Evolutionary conservation across 345 rosid genomes (phyloP).

Genomic region (Balakata baccata): DNA sequence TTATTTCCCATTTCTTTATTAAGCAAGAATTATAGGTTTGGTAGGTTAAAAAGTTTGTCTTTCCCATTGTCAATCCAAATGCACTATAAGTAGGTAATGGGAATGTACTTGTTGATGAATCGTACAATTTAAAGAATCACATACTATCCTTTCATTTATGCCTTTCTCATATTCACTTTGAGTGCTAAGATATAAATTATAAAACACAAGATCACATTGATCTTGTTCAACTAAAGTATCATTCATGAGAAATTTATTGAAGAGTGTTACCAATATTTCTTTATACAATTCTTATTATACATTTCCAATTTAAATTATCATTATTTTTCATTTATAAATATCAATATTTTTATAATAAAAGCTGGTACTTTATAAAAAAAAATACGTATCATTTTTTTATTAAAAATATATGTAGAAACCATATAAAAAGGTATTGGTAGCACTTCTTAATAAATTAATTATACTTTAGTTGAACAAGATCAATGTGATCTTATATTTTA

Average conservation of each 20-base stretch:
- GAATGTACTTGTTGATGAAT: constrained; percentile 1
- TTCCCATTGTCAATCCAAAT: neutral
- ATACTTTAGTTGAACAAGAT: neutral
- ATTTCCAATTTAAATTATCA: no score
- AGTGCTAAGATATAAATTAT: neutral
- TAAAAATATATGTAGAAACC: no score
- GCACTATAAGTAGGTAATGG: neutral
- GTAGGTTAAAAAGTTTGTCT: neutral
- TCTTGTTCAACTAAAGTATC: neutral
- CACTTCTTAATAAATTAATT: neutral
- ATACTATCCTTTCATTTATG: neutral
- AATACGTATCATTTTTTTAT: no score
- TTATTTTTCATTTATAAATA: no score
- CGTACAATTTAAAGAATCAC: neutral
- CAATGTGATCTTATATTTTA: constrained; percentile 5
- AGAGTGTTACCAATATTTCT: no score
- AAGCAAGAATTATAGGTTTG: neutral
- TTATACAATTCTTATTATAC: no score
- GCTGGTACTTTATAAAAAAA: no score
- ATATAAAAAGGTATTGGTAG: no score
- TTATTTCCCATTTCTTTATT: no score
- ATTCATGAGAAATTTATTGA: neutral
- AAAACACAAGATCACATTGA: constrained; percentile 7
- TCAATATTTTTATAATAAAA: no score
- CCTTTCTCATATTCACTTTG: neutral